A percentile compares a stretch with the other conserved stretches of the same genome.
These are phyloP conservation scores for Gigaspora rosea DNA, from an alignment of 192 early-diverging fungal species.

Conservation along the genomic window DNA sequence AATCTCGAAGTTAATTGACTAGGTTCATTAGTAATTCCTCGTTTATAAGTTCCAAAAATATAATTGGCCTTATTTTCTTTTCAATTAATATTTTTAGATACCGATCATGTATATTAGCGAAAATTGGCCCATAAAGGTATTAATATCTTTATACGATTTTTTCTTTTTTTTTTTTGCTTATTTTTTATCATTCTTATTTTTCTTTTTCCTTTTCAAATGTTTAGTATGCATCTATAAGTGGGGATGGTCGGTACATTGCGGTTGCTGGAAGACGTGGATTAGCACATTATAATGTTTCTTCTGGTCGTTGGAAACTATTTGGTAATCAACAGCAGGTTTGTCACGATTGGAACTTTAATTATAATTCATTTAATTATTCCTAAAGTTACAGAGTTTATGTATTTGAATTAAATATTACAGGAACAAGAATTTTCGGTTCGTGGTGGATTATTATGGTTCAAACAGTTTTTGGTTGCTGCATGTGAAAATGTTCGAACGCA, in stretches of 20 bases:
- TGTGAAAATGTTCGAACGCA: slow-evolving; percentile 54
- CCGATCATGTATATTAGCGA: slow-evolving; percentile 73
- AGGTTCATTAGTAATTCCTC: not conserved
- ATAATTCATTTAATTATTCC: not conserved
- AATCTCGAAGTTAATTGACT: not conserved
- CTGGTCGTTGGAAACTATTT: slow-evolving; percentile 87
- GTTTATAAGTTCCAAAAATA: too few species aligned
- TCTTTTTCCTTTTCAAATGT: not conserved
- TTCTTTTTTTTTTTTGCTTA: slow-evolving; percentile 4
- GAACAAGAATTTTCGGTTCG: slow-evolving; percentile 70
- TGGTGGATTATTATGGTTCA: slow-evolving; percentile 77
- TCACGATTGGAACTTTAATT: not conserved
- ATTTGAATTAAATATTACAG: slow-evolving; percentile 1
- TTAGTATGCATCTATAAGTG: slow-evolving; percentile 67
- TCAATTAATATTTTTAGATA: slow-evolving; percentile 44
- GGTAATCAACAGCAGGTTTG: slow-evolving; percentile 74
- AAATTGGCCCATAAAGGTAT: slow-evolving; percentile 82
- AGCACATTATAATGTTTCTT: slow-evolving; percentile 70
- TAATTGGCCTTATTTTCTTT: not conserved
- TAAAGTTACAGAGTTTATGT: not conserved
- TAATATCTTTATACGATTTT: not conserved
- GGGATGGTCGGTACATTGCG: slow-evolving; percentile 73
- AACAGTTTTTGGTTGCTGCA: slow-evolving; percentile 65
- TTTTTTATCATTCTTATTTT: not conserved
- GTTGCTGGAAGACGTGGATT: slow-evolving; percentile 86